phyloP scores from a whole-genome alignment of 345 rosid genomes.

The Rhizophora apiculata region DNA sequence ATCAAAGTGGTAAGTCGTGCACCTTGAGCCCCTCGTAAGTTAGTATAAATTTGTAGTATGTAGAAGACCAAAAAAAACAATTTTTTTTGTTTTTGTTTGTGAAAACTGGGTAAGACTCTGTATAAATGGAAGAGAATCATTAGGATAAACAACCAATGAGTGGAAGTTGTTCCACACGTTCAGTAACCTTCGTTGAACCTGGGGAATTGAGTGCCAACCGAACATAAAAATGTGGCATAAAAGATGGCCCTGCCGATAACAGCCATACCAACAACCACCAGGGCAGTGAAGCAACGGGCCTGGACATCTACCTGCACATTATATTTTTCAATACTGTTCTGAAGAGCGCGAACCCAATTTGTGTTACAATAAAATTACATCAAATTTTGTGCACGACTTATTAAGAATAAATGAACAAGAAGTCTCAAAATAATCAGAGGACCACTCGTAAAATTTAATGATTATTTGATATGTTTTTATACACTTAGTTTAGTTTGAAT shows the following conservation, averaged over 20 bases:
- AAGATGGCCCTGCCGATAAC: slow-evolving; percentile 92
- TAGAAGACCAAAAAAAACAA: too few species aligned
- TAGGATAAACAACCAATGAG: slow-evolving; percentile 11
- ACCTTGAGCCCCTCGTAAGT: too few species aligned
- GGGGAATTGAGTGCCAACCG: slow-evolving; percentile 84
- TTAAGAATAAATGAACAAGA: not conserved
- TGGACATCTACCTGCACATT: slow-evolving; percentile 74
- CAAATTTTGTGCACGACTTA: slow-evolving; percentile 70
- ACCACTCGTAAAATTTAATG: too few species aligned
- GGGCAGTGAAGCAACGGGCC: slow-evolving; percentile 96
- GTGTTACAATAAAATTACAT: slow-evolving; percentile 85
- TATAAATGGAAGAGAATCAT: not conserved
- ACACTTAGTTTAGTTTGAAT: too few species aligned
- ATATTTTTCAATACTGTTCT: slow-evolving; percentile 15
- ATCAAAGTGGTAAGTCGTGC: too few species aligned
- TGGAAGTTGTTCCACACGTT: slow-evolving; percentile 52
- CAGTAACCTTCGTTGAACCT: slow-evolving; percentile 83
- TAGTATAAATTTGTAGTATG: too few species aligned
- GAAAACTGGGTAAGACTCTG: not conserved
- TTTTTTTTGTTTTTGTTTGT: too few species aligned
- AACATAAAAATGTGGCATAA: slow-evolving; percentile 82
- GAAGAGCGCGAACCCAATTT: slow-evolving; percentile 52
- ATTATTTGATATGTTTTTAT: too few species aligned
- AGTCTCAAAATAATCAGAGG: not conserved
- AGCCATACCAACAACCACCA: slow-evolving; percentile 99